phyloP scores from a whole-genome alignment of 345 rosid genomes.

The Carallia pectinifolia region DNA sequence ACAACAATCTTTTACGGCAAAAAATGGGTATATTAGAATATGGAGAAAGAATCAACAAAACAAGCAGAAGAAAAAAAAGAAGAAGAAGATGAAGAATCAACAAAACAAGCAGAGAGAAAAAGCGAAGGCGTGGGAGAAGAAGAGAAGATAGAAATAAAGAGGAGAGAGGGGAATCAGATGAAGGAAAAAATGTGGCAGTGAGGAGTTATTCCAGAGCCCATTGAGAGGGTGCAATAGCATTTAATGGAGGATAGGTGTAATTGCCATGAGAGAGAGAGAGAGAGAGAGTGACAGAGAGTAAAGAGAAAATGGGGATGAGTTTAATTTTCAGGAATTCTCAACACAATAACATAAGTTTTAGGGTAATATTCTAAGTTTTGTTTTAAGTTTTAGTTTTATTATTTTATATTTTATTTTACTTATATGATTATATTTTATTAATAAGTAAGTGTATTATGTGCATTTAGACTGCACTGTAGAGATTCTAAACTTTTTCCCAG shows the following conservation, averaged over 20 bases:
- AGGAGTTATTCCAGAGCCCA: conserved; percentile 68
- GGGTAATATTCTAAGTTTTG: no score
- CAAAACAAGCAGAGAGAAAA: neutral
- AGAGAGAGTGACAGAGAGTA: conserved; percentile 11
- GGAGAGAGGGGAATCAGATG: conserved; percentile 6
- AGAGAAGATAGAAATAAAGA: conserved; percentile 4
- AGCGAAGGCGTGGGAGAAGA: neutral
- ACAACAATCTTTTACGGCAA: conserved; percentile 15
- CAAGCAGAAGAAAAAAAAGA: neutral
- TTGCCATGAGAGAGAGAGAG: conserved; percentile 28
- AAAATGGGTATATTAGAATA: conserved; percentile 4
- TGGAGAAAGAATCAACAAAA: conserved; percentile 12
- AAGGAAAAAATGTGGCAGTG: conserved; percentile 35
- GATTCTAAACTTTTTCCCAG: no score
- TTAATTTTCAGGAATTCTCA: no score
- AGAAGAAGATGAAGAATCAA: no score
- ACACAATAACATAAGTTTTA: no score
- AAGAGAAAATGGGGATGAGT: neutral
- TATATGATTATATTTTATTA: no score
- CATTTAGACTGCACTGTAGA: no score
- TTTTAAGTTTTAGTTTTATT: no score
- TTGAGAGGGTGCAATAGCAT: conserved; percentile 76
- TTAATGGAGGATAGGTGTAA: conserved; percentile 51
- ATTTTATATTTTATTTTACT: no score
- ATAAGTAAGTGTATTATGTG: neutral